Percentiles rank a stretch among this genome's conserved stretches.
Evolutionary conservation across 108 stramenopile species (phyloP).

Genomic region (Heterococcus sp.): DNA sequence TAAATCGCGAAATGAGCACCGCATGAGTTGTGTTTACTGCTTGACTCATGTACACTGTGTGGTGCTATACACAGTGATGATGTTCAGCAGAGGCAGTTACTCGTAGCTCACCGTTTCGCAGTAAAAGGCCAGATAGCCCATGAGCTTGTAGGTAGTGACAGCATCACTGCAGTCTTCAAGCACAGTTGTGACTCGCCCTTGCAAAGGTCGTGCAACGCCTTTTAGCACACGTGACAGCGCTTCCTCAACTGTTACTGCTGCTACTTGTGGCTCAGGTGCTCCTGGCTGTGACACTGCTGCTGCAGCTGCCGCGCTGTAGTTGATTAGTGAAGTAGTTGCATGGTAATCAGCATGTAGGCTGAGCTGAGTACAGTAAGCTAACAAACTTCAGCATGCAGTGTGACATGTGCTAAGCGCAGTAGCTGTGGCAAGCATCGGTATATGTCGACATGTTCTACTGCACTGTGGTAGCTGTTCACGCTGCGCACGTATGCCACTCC

Average conservation of each 20-base stretch:
- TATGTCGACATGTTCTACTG: too few species aligned
- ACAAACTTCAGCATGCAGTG: too few species aligned
- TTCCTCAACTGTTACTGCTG: neutral
- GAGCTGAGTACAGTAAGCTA: slow-evolving; percentile 9
- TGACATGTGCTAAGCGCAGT: too few species aligned
- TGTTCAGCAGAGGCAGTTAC: neutral
- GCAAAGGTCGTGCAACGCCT: neutral
- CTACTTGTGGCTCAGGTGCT: neutral
- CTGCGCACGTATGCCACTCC: too few species aligned
- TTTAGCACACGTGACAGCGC: slow-evolving; percentile 18
- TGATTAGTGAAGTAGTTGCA: neutral
- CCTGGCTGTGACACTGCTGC: neutral
- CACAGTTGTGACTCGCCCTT: slow-evolving; percentile 11
- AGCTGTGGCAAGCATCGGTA: too few species aligned
- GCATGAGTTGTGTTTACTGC: too few species aligned
- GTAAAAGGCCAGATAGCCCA: slow-evolving; percentile 47
- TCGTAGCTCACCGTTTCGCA: slow-evolving; percentile 22
- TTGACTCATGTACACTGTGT: too few species aligned
- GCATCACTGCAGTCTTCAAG: slow-evolving; percentile 20
- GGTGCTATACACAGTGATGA: neutral
- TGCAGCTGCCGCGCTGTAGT: neutral
- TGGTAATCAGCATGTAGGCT: too few species aligned
- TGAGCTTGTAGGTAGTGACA: slow-evolving; percentile 25
- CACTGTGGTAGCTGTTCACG: too few species aligned
- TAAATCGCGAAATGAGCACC: too few species aligned